Percentiles rank a stretch among this genome's conserved stretches.
These are phyloP conservation scores for Nemania serpens DNA, from an alignment of 2,329 filamentous ascomycete genomes.

Conservation along the genomic window DNA sequence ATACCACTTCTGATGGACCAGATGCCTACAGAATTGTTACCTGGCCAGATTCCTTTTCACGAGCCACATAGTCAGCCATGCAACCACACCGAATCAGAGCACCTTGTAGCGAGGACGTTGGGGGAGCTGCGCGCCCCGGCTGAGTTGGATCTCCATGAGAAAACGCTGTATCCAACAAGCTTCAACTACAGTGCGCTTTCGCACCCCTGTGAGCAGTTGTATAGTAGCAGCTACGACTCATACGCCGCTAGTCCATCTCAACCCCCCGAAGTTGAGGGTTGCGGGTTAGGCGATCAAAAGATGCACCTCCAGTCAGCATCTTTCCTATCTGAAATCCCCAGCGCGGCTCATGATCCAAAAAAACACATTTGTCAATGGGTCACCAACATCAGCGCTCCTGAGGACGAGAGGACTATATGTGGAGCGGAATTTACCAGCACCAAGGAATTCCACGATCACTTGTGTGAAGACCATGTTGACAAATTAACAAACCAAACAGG, in stretches of 20 bases:
- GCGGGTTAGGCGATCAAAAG: constrained; percentile 1
- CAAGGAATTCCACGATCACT: constrained; percentile 36
- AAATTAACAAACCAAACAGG: constrained; percentile 35
- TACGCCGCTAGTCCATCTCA: constrained; percentile 18
- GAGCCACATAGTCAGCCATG: constrained; percentile 30
- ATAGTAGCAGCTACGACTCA: constrained; percentile 17
- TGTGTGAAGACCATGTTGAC: constrained; percentile 36
- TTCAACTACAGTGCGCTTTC: constrained; percentile 26
- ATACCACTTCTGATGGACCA: constrained; percentile 15
- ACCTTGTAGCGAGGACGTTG: constrained; percentile 39
- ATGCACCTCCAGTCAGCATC: constrained; percentile 5
- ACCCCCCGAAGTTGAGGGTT: background rate
- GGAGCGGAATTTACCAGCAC: constrained; percentile 33
- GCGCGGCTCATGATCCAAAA: background rate
- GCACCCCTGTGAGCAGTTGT: constrained; percentile 17
- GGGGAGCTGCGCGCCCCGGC: constrained; percentile 36
- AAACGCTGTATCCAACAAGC: constrained; percentile 16
- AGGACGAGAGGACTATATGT: constrained; percentile 27
- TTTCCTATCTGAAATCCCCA: background rate
- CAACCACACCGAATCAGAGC: constrained; percentile 40
- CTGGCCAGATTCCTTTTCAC: background rate
- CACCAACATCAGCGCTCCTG: constrained; percentile 15
- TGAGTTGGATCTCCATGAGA: constrained; percentile 19
- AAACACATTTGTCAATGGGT: constrained; percentile 37
- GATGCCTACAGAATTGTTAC: background rate